phyloP scores from a whole-genome alignment of 371 early-diverging fungal genomes.

The Antonospora locustae region DNA sequence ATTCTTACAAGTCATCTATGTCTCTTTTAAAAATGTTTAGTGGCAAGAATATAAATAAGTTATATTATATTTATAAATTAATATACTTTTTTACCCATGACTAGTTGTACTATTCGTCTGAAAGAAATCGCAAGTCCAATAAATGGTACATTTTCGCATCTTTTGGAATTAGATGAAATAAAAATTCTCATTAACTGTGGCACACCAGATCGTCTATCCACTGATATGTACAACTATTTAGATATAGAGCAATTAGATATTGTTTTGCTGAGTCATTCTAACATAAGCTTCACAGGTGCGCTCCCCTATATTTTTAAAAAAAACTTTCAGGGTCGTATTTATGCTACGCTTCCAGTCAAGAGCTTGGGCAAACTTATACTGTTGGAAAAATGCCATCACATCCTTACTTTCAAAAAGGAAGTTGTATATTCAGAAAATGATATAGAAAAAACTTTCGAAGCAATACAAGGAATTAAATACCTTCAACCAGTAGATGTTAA shows the following conservation, averaged over 20 bases:
- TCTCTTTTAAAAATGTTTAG: background rate
- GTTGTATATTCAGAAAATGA: constrained; percentile 60
- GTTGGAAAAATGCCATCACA: constrained; percentile 61
- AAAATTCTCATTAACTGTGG: constrained; percentile 55
- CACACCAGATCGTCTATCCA: constrained; percentile 25
- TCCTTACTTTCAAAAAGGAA: constrained; percentile 59
- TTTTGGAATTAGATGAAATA: constrained; percentile 43
- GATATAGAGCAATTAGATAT: constrained; percentile 63
- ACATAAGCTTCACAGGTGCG: constrained; percentile 71
- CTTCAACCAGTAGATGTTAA: constrained; percentile 71
- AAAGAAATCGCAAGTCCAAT: background rate
- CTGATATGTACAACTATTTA: constrained; percentile 21
- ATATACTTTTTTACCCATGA: background rate
- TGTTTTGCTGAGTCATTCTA: constrained; percentile 74
- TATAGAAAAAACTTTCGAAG: constrained; percentile 68
- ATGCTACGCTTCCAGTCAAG: constrained; percentile 76
- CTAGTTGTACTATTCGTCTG: background rate
- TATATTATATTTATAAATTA: background rate
- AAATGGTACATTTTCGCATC: constrained; percentile 29
- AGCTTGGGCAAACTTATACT: constrained; percentile 72
- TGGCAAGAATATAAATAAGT: background rate
- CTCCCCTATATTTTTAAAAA: constrained; percentile 66
- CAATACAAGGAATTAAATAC: constrained; percentile 67
- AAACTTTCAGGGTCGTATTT: constrained; percentile 69
- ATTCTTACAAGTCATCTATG: background rate